Percentiles rank a stretch among this genome's conserved stretches.
Conservation (phyloP, 306 rosid species). For the Senna tora region DNA sequence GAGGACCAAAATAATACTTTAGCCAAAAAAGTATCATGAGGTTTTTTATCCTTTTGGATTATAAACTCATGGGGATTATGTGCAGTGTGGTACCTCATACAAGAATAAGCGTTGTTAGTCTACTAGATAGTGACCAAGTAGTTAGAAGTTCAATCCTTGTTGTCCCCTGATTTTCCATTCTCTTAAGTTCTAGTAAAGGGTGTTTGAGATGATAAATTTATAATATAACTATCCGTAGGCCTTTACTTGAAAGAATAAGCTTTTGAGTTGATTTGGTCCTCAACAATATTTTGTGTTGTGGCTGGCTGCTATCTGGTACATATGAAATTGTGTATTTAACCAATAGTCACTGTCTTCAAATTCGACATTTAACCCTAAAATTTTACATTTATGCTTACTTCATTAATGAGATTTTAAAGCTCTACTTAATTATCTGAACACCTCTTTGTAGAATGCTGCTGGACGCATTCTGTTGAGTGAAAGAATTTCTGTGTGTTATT, state of each 20-base stretch:
- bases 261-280: background rate
- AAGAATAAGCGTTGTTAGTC: background rate
- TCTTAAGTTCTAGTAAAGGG: too few relatives aligned
- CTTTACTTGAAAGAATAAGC: background rate
- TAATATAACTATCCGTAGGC: background rate
- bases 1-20: too few relatives aligned
- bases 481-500: too few relatives aligned
- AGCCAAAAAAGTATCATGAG: too few relatives aligned
- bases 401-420: background rate
- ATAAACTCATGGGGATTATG: background rate
- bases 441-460: background rate
- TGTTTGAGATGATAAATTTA: too few relatives aligned
- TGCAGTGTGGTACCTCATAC: background rate
- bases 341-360: background rate
- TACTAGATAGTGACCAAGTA: background rate
- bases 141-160: too few relatives aligned
- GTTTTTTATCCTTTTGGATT: background rate
- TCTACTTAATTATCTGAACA: background rate
- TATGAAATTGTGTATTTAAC: background rate
- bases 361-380: background rate
- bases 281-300: background rate
- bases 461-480: background rate
- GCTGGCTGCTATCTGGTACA: slow-evolving; percentile 5
- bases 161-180: too few relatives aligned
- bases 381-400: background rate